These are phyloP conservation scores for Chaetomiaceae sp. DNA, from an alignment of 2,329 filamentous ascomycete species.

Conservation along the genomic window DNA sequence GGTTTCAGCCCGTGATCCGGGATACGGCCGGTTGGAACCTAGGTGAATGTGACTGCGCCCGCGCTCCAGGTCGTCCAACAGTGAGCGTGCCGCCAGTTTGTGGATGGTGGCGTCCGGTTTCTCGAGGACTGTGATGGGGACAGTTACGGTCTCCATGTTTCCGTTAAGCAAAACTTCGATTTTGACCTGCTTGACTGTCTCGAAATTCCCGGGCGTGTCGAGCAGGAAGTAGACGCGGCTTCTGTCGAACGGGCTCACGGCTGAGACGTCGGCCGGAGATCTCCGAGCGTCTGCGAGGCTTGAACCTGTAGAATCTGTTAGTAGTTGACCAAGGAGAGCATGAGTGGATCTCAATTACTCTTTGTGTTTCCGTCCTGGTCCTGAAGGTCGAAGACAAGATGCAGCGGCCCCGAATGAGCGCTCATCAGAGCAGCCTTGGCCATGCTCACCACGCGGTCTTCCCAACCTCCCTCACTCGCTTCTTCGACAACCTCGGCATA, in stretches of 20 bases:
- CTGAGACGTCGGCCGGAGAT: constrained; percentile 15
- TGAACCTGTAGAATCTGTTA: background rate
- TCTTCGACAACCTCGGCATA: constrained; percentile 34
- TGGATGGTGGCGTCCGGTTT: constrained; percentile 12
- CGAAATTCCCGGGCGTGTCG: background rate
- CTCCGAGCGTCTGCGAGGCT: constrained; percentile 4
- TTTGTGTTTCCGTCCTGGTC: background rate
- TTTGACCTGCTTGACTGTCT: background rate
- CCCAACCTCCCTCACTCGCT: constrained; percentile 12
- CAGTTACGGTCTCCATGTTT: background rate
- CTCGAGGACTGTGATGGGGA: constrained; percentile 8
- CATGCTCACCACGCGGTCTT: constrained; percentile 18
- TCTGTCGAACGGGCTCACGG: constrained; percentile 9
- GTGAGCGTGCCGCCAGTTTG: constrained; percentile 13
- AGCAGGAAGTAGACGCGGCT: constrained; percentile 15
- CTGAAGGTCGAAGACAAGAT: constrained; percentile 2
- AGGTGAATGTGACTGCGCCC: constrained; percentile 14
- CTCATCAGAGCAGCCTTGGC: constrained; percentile 14
- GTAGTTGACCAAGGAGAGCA: background rate
- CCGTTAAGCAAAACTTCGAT: background rate
- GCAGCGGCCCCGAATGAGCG: constrained; percentile 12
- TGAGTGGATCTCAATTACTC: background rate
- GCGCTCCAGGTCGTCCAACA: constrained; percentile 17
- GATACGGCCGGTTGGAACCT: background rate
- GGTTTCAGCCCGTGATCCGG: constrained; percentile 4